Evolutionary conservation across 306 rosid species (phyloP), one percentile per base, ranked within the genome.

Genomic region (Cicer chorassanicum): DNA sequence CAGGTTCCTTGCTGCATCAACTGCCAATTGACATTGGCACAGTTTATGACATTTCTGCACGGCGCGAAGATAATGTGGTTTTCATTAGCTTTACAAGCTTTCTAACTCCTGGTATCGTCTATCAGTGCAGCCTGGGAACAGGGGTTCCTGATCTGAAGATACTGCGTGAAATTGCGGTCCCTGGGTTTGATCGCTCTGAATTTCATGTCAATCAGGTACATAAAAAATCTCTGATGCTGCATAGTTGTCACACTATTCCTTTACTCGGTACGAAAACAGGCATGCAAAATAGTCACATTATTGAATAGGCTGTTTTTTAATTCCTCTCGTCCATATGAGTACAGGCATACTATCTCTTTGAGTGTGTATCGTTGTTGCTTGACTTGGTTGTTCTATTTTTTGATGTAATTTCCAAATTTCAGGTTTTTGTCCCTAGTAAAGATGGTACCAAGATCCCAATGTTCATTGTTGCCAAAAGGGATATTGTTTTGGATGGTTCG

Each of bases 11-110:
- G 79, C 81, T 81, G 73, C 91, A 92, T 83, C 93, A 89, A 24
- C 76, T 94, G 69, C 96, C 99, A 42, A 78, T 92, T 75, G 99
- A 94, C 77, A 94, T 94, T 55, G 99, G 99, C 82, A n/a, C 95
- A 14, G 93, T 94, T 74, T 4, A 2, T 64, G 95, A 79, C 45
- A 78, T 94, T 65, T 94, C 96, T 63, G 95, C 89, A 2, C 84
- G 95, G 68, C 90, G 96, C 19, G 84, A 92, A 85, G 96, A 94
- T 76, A 85, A 78, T 29, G 74, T 78, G 15, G 76, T 87, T 74
- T 94, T 94, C 73, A 64, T 92, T 60, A 86, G 89, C 72, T 90
- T 94, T 82, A 85, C 92, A 29, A 92, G 95, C 87, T 92, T 94
- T 82, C 90, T 94, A 77, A 74, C 89, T 1, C 95, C 96, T 6